Base-by-base conservation (phyloP, 805 yeast genomes). In the Lachancea lanzarotensis region DNA sequence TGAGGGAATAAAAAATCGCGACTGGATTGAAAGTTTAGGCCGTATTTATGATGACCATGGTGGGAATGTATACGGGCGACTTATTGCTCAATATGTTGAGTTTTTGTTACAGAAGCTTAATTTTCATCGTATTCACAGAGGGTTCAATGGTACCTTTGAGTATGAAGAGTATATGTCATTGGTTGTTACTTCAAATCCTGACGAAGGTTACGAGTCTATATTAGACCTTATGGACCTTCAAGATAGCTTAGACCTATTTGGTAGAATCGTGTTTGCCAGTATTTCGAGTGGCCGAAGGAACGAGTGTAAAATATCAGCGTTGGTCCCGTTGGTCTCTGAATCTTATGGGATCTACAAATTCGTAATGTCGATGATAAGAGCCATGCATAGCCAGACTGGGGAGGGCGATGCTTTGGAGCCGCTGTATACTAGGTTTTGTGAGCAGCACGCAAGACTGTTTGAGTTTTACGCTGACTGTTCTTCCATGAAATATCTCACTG, bases 101-200 rank as follows among this genome's bases (percentile, higher is more conserved):
- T 85, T 79, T 52, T 66, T 91, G 41, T 67, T 85, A 42, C 72
- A 75, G 57, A 91, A 91, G 59, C 72, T 93, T 53, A 76, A 77
- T 48, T 91, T 91, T 66, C 98, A 91, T 63, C 76, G 81, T 47
- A 74, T 76, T 47, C 95, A 93, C 57, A 81, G 86, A 12, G 95
- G 89, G 3, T 93, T 91, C 67, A 91, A 85, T 59, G 98, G 98
- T 31, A 88, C 88, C 31, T 91, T 91, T 65, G 98, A 91, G 62
- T 93, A 91, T 60, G 95, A 89, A 63, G 98, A 91, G 62, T 93
- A 91, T 60, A 80, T 90, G 36, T 86, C 96, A 3, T 72, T 91
- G 52, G 78, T 86, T 46, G 80, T 89, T 2, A 95, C 87, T 32
- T 82, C 87, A 56, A 96, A 91, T 63, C 97, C 97, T 5, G 89